These are phyloP conservation scores for Canavalia ensiformis DNA, from an alignment of 306 rosid species.

Conservation along the genomic window DNA sequence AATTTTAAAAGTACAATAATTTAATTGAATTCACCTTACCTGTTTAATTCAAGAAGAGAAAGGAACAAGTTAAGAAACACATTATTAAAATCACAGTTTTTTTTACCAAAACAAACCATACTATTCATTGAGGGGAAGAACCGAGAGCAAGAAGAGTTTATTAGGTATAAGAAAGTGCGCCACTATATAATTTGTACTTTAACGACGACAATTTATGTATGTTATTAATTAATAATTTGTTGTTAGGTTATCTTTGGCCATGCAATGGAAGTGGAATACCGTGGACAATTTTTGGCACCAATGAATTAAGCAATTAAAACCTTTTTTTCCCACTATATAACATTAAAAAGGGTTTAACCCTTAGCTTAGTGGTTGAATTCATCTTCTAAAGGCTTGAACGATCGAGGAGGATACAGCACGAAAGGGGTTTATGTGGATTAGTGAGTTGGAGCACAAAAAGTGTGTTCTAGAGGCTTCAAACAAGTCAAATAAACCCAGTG, in stretches of 20 bases:
- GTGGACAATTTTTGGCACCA: conserved; percentile 43
- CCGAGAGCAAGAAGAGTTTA: conserved; percentile 18
- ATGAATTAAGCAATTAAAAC: conserved; percentile 30
- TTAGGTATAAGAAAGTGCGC: conserved; percentile 36
- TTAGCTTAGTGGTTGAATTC: conserved; percentile 44
- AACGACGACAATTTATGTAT: conserved; percentile 16
- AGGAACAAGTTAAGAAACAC: conserved; percentile 14
- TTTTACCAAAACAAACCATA: neutral
- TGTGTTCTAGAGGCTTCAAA: conserved; percentile 50
- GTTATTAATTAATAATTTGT: conserved; percentile 33
- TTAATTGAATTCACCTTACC: neutral
- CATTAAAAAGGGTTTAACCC: conserved; percentile 35
- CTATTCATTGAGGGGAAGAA: neutral
- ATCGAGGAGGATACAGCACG: conserved; percentile 8
- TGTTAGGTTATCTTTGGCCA: conserved; percentile 45
- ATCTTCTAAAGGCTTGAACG: conserved; percentile 11
- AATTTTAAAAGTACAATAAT: neutral
- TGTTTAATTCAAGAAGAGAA: neutral
- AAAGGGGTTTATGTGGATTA: conserved; percentile 55
- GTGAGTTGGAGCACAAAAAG: conserved; percentile 76
- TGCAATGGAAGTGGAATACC: conserved; percentile 46
- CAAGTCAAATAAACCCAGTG: conserved; percentile 50
- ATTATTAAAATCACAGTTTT: neutral
- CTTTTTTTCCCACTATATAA: conserved; percentile 28
- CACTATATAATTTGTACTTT: conserved; percentile 39